phyloP scores from a whole-genome alignment of 2,329 filamentous ascomycete genomes.

The Trichoderma semiorbis region DNA sequence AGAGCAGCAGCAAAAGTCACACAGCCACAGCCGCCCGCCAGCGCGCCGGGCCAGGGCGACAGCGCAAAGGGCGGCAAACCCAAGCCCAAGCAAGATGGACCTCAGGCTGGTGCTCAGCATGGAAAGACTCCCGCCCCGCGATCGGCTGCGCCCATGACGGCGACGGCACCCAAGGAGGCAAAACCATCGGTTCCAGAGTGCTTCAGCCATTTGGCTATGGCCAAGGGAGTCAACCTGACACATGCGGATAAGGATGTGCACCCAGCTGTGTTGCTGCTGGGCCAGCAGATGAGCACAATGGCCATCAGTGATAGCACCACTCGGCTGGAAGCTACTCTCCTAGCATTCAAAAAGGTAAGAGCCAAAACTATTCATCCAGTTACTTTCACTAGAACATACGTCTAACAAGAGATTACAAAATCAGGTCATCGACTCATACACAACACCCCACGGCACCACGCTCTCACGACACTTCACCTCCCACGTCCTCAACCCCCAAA shows the following conservation, averaged over 20 bases:
- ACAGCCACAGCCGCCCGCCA: slow-evolving; percentile 42
- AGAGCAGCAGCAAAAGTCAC: slow-evolving; percentile 67
- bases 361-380: not conserved
- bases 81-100: slow-evolving; percentile 46
- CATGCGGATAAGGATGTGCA: slow-evolving; percentile 75
- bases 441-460: slow-evolving; percentile 78
- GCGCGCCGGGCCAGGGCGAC: slow-evolving; percentile 36
- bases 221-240: slow-evolving; percentile 51
- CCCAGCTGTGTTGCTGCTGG: slow-evolving; percentile 77
- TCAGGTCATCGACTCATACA: slow-evolving; percentile 88
- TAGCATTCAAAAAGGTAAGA: slow-evolving; percentile 82
- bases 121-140: slow-evolving; percentile 35
- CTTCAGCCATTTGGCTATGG: slow-evolving; percentile 80
- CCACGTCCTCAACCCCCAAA: slow-evolving; percentile 88
- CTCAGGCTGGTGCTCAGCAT: slow-evolving; percentile 28
- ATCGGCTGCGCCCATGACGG: slow-evolving; percentile 31
- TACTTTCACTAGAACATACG: accelerated
- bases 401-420: not conserved
- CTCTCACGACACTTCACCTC: slow-evolving; percentile 88
- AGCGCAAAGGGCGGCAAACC: slow-evolving; percentile 42
- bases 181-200: slow-evolving; percentile 63
- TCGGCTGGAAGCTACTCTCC: slow-evolving; percentile 78
- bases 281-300: slow-evolving; percentile 87
- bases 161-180: slow-evolving; percentile 45
- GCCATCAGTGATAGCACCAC: slow-evolving; percentile 85